Base-by-base conservation (phyloP, 192 early-diverging fungal species). In the Linderina pennispora region DNA sequence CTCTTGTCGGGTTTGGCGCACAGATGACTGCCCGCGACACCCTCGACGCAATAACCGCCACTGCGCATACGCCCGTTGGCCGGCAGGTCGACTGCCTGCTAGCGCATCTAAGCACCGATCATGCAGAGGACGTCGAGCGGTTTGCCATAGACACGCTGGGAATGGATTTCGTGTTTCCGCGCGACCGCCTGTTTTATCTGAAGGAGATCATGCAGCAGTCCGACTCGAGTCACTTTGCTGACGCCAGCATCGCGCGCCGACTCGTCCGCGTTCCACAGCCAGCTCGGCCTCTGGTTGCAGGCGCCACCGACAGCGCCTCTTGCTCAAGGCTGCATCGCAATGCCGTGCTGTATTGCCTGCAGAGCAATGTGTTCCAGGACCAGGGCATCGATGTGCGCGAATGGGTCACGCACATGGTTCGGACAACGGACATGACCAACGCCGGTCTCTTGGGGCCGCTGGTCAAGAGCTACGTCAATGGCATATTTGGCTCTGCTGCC, bases 161-260 rank as follows among this genome's bases (percentile, higher is more conserved):
- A 6, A 65, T 72, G 62, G 62, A 65, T 33, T 65, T 72, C 58
- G 40, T 41, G 2, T 72, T 48, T 18, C 68, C 68, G 14, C 47
- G 45, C 40, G 68, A 72, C 11, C 62, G 62, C 15, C 62, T 72
- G 31, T 72, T 61, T 37, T 48, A 49, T 16, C 36, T 72, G 1
- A 65, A 61, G 33, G 62, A 65, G 18, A 24, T 42, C 18, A 35
- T 56, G 4, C 15, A 44, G 15, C 48, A 65, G 40, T 44, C 60
- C 24, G 19, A 34, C 1, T 15, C 21, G 0, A 8, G 44, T 3
- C 40, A 65, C 37, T 55, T 65, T 31, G 24, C 39, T 3, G 37
- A 45, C 14, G 14, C 44, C 1, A 39, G 18, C 24, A 34, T 72
- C 21, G 56, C 62, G 10, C 36, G 50, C 4, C 56, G 62, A 15